These are phyloP conservation scores for Phytophthora multivora DNA, from an alignment of 352 stramenopile genomes.

Conservation along the genomic window DNA sequence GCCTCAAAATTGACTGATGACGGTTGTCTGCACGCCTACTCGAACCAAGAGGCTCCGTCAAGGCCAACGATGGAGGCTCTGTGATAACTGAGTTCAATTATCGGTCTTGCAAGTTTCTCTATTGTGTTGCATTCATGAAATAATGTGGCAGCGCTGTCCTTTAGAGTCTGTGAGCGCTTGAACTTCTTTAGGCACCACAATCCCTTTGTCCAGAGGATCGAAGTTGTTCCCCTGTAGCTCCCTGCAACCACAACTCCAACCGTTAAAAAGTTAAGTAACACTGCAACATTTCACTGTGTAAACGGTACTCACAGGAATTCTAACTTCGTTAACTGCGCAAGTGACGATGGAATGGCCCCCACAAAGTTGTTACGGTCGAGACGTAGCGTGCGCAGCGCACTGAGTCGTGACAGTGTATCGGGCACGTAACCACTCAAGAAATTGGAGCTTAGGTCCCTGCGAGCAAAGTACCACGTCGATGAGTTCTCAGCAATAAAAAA, in stretches of 20 bases:
- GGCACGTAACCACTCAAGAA: constrained; percentile 61
- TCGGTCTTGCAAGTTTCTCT: neutral
- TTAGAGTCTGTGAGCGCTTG: constrained; percentile 48
- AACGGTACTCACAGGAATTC: constrained; percentile 56
- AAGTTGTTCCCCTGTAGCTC: constrained; percentile 68
- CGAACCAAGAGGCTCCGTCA: constrained; percentile 17
- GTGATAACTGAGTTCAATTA: constrained; percentile 2
- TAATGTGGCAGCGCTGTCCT: constrained; percentile 41
- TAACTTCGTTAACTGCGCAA: constrained; percentile 49
- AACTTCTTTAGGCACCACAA: constrained; percentile 44
- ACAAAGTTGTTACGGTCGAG: constrained; percentile 65
- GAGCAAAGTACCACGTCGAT: neutral
- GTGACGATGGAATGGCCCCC: constrained; percentile 42
- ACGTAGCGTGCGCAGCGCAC: constrained; percentile 45
- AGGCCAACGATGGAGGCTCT: neutral
- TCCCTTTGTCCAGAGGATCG: constrained; percentile 32
- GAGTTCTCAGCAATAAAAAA: neutral
- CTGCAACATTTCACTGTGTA: neutral
- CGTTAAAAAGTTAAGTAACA: neutral
- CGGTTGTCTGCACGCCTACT: constrained; percentile 59
- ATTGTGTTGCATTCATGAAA: constrained; percentile 11
- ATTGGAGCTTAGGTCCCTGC: constrained; percentile 73
- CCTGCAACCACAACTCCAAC: constrained; percentile 22
- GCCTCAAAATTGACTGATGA: constrained; percentile 59
- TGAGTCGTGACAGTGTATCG: constrained; percentile 45